Conservation (phyloP, 208 protist species). For the Leishmania braziliensis region DNA sequence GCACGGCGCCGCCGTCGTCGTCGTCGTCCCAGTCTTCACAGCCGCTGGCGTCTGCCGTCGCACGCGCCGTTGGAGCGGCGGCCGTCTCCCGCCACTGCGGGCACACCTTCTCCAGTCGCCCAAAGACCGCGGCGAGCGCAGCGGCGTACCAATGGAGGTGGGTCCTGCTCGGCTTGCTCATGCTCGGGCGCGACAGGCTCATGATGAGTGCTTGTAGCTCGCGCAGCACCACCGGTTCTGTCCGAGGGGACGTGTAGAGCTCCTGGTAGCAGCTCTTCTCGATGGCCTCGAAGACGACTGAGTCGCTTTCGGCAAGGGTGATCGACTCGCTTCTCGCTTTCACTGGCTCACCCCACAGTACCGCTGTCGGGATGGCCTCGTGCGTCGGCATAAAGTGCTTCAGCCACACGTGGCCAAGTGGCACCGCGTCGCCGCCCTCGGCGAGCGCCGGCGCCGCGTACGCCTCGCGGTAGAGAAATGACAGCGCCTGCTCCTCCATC, state of each 20-base stretch:
- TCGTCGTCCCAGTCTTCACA: conserved; percentile 40
- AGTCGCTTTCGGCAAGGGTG: conserved; percentile 9
- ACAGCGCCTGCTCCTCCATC: conserved; percentile 33
- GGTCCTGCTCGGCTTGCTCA: background rate
- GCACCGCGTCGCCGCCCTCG: conserved; percentile 74
- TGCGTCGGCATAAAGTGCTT: conserved; percentile 42
- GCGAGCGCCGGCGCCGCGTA: conserved; percentile 71
- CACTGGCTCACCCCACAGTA: conserved; percentile 15
- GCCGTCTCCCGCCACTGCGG: conserved; percentile 28
- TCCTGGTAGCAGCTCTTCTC: conserved; percentile 27
- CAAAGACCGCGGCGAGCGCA: conserved; percentile 32
- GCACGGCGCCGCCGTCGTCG: conserved; percentile 32
- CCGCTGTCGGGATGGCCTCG: conserved; percentile 31
- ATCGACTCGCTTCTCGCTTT: background rate
- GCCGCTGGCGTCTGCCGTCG: background rate
- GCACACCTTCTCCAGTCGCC: conserved; percentile 33
- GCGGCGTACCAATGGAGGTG: conserved; percentile 30
- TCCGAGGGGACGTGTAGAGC: conserved; percentile 50
- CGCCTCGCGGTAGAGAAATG: conserved; percentile 57
- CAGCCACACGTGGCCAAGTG: conserved; percentile 72
- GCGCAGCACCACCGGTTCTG: conserved; percentile 58
- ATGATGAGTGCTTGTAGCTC: conserved; percentile 57
- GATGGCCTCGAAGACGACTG: conserved; percentile 19
- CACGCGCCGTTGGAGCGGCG: background rate
- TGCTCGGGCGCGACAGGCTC: conserved; percentile 21